Evolutionary conservation across 352 stramenopile genomes (phyloP), one percentile per base, ranked within the genome.

Genomic region (Pythium sukuiense): DNA sequence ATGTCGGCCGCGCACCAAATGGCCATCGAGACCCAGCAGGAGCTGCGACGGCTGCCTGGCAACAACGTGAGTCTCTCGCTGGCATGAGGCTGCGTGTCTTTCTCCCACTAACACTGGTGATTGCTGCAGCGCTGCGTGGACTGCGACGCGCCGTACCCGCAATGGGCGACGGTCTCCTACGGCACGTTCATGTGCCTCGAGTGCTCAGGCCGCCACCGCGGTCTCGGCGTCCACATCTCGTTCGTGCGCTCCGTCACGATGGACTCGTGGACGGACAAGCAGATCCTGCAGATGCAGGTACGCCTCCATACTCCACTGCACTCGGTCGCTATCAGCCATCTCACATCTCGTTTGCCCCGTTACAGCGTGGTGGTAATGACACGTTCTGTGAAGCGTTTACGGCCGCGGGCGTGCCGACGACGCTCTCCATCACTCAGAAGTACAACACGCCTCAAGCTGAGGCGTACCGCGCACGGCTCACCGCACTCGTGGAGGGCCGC

Each of bases 181-280:
- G 95, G 95, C 55, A 96, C 96, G 24, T 98, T 98, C 67, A 97
- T 98, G 76, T 98, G 93, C 59, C 87, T 98, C 66, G 92, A 98
- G 73, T 98, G 94, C 81, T 97, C 90, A 20, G 93, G 89, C 3
- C 83, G 91, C 50, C 94, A 98, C 76, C 87, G 95, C 33, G 83
- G 86, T 16, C 77, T 98, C 53, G 95, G 94, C 46, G 89, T 98
- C 9, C 93, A 98, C 75, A 91, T 98, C 48, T 96, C 89, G 30
- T 98, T 98, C 69, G 92, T 98, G 56, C 74, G 85, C 41, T 93
- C 85, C 13, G 84, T 93, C 26, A 93, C 86, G 3, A 93, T 95
- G 84, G 84, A 95, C 72, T 93, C 84, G 60, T 95, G 86, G 86
- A 95, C 86, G 16, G 86, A 95, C 69, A 92, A 91, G 69, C 86